Evolutionary conservation across 2,329 filamentous ascomycete genomes (phyloP).

Genomic region (Cordyceps farinosa): DNA sequence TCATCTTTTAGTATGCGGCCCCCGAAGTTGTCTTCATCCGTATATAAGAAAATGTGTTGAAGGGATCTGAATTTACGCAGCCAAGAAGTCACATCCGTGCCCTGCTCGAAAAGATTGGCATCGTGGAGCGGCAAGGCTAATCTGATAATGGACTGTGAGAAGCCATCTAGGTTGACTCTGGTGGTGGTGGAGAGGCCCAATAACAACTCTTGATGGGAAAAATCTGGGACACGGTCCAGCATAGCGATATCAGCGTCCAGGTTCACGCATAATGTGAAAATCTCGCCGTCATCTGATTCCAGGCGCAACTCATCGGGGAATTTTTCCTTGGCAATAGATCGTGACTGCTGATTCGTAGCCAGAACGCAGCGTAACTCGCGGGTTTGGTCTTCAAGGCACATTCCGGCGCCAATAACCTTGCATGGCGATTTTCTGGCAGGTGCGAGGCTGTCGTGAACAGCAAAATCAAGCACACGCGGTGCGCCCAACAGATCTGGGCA

Average conservation of each 20-base stretch:
- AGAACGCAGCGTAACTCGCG: conserved; percentile 29
- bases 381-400: conserved; percentile 29
- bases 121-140: conserved; percentile 24
- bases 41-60: conserved; percentile 26
- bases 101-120: background rate
- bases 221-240: conserved; percentile 18
- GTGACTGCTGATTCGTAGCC: conserved; percentile 35
- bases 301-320: conserved; percentile 34
- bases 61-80: conserved; percentile 20
- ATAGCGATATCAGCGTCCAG: conserved; percentile 30
- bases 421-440: conserved; percentile 1
- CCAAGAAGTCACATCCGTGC: conserved; percentile 10
- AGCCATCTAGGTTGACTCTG: conserved; percentile 25
- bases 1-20: conserved; percentile 14
- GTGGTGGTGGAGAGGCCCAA: background rate
- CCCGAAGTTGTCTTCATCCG: conserved; percentile 5
- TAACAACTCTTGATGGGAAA: conserved; percentile 8
- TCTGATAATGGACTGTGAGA: conserved; percentile 30
- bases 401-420: conserved; percentile 24
- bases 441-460: conserved; percentile 19
- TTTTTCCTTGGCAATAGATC: conserved; percentile 28
- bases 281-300: conserved; percentile 22
- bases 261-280: conserved; percentile 30
- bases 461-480: conserved; percentile 30
- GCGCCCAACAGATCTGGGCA: conserved; percentile 28